A percentile compares a stretch with the other conserved stretches of the same genome.
Evolutionary conservation across 2,329 filamentous ascomycete species (phyloP).

Genomic region (Coniochaeta ligniaria): DNA sequence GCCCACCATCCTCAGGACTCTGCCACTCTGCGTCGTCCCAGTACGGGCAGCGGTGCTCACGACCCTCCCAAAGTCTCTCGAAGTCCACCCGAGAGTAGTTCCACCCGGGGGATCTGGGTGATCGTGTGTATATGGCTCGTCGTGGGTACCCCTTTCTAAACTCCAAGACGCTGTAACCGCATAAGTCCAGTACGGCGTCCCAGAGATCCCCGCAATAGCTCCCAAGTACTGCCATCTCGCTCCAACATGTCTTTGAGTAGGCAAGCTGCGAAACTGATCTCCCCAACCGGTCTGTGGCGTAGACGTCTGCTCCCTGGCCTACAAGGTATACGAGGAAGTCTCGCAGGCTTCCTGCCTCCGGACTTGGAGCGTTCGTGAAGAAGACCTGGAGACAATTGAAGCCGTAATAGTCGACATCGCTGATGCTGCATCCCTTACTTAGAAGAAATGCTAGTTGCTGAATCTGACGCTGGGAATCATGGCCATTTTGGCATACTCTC

Average conservation of each 20-base stretch:
- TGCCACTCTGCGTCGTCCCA: background rate
- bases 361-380: background rate
- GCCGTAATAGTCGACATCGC: background rate
- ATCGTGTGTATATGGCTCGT: background rate
- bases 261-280: background rate
- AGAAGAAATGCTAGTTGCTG: background rate
- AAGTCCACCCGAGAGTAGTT: no score
- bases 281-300: background rate
- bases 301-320: background rate
- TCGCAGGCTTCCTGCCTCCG: background rate
- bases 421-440: background rate
- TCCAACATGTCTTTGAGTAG: background rate
- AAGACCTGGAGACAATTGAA: background rate
- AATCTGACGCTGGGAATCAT: background rate
- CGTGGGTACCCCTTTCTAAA: background rate
- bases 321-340: background rate
- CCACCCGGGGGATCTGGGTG: no score
- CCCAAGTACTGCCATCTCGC: background rate
- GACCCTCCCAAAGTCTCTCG: background rate
- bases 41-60: background rate
- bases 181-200: background rate
- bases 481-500: no score
- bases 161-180: constrained; percentile 4
- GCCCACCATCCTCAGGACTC: background rate
- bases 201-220: background rate